Percentiles rank a stretch among this genome's conserved stretches.
These are phyloP conservation scores for Wallacemonas collosoma DNA, from an alignment of 208 protist species.

Conservation along the genomic window DNA sequence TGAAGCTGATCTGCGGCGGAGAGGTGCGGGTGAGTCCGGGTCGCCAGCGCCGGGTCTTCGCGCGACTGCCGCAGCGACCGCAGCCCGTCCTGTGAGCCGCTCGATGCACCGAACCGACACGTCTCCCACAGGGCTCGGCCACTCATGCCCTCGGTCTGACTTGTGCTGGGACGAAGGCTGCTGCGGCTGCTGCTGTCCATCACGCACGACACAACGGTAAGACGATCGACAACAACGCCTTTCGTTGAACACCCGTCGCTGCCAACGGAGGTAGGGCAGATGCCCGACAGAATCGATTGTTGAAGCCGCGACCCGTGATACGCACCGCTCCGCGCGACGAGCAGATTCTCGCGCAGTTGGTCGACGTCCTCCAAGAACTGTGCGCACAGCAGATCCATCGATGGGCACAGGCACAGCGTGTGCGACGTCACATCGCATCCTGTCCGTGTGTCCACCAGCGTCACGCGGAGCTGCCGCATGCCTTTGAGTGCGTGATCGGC, in stretches of 20 bases:
- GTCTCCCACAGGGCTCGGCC: slow-evolving; percentile 4
- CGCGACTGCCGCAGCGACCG: background rate
- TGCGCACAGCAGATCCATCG: background rate
- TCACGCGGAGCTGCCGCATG: slow-evolving; percentile 8
- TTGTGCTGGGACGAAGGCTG: background rate
- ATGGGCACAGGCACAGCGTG: slow-evolving; percentile 5
- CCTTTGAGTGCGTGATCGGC: background rate
- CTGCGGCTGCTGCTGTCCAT: background rate
- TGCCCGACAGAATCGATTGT: background rate
- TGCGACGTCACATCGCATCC: slow-evolving; percentile 1
- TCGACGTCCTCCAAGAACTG: background rate
- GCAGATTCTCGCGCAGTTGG: background rate
- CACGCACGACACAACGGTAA: background rate
- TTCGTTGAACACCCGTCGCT: background rate
- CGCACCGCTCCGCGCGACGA: background rate
- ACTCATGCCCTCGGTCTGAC: background rate
- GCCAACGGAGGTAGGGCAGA: background rate
- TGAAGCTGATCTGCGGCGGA: too few species aligned
- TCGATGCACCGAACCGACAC: slow-evolving; percentile 3
- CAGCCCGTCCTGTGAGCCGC: background rate
- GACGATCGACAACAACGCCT: background rate
- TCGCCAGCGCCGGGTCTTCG: background rate
- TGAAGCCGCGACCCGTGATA: background rate
- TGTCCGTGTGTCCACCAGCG: slow-evolving; percentile 2
- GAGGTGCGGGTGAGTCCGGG: too few species aligned